phyloP scores from a whole-genome alignment of 495 filamentous ascomycete genomes.

The Symbiotaphrina buchneri region DNA sequence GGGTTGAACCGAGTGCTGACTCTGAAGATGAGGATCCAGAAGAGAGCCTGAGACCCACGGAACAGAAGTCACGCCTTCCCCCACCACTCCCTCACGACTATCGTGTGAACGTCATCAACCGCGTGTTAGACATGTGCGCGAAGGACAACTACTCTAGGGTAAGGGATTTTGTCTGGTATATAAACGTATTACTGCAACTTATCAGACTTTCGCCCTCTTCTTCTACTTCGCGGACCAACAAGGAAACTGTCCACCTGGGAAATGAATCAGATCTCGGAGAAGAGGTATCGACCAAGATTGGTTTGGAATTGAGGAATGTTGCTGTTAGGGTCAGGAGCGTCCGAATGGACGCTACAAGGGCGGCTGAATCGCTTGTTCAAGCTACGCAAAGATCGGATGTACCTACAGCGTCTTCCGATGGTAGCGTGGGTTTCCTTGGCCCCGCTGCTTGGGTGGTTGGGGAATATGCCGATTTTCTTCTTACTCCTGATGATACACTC shows the following conservation, averaged over 20 bases:
- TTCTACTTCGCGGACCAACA: conserved; percentile 7
- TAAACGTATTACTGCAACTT: conserved; percentile 62
- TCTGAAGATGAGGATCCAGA: conserved; percentile 33
- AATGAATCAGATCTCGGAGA: conserved; percentile 4
- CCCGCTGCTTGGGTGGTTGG: conserved; percentile 67
- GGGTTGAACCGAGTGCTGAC: conserved; percentile 23
- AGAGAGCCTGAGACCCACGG: conserved; percentile 14
- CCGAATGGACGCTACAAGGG: conserved; percentile 49
- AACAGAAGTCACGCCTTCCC: conserved; percentile 11
- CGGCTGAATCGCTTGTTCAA: conserved; percentile 50
- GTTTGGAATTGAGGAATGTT: conserved; percentile 65
- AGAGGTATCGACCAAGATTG: conserved; percentile 43
- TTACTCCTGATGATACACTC: conserved; percentile 38
- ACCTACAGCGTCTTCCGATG: conserved; percentile 9
- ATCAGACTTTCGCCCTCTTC: conserved; percentile 39
- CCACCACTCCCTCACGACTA: conserved; percentile 57
- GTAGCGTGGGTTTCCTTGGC: conserved; percentile 38
- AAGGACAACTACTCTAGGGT: conserved; percentile 68
- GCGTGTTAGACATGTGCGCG: conserved; percentile 81
- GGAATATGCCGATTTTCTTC: conserved; percentile 56
- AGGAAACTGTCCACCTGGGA: conserved; percentile 4
- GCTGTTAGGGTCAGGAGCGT: conserved; percentile 79
- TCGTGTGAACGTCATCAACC: conserved; percentile 47
- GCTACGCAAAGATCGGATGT: conserved; percentile 17
- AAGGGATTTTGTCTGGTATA: conserved; percentile 90